Evolutionary conservation across 2,329 filamentous ascomycete species (phyloP).

Genomic region (Xylaria sp.): DNA sequence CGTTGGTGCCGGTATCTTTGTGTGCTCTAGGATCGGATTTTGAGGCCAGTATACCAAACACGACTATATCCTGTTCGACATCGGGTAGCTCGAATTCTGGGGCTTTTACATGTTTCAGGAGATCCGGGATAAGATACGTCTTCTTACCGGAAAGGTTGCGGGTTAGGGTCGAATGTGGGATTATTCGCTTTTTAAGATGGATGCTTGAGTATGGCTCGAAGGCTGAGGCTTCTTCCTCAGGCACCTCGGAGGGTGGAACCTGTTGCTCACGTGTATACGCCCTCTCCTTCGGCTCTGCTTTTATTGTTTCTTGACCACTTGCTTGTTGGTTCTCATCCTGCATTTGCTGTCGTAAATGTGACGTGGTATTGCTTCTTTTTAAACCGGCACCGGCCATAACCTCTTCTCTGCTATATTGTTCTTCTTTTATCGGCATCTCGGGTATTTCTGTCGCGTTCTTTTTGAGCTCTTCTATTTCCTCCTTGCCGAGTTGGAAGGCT

Average conservation of each 20-base stretch:
- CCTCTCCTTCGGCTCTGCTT: conserved; percentile 33
- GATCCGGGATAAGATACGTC: conserved; percentile 76
- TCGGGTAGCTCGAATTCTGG: conserved; percentile 83
- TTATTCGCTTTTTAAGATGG: conserved; percentile 80
- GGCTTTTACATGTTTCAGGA: conserved; percentile 80
- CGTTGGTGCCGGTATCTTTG: conserved; percentile 51
- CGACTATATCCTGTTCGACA: conserved; percentile 84
- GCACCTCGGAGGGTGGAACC: conserved; percentile 43
- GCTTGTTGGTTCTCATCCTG: conserved; percentile 24
- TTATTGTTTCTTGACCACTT: conserved; percentile 25
- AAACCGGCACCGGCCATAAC: conserved; percentile 53
- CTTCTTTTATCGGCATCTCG: conserved; percentile 52
- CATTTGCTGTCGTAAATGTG: conserved; percentile 39
- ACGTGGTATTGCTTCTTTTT: conserved; percentile 52
- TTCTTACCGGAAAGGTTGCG: conserved; percentile 81
- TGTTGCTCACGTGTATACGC: conserved; percentile 33
- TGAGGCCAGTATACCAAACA: conserved; percentile 84
- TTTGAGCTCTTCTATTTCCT: conserved; percentile 67
- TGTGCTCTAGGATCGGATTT: conserved; percentile 81
- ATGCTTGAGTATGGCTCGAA: conserved; percentile 88
- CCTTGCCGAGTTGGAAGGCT: conserved; percentile 61
- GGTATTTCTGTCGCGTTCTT: conserved; percentile 61
- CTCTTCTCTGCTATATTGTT: conserved; percentile 68
- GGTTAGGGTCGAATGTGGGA: conserved; percentile 80
- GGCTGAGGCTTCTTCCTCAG: conserved; percentile 59